Evolutionary conservation across 257 asterid species (phyloP).

Genomic region (Nicotiana noctiflora): DNA sequence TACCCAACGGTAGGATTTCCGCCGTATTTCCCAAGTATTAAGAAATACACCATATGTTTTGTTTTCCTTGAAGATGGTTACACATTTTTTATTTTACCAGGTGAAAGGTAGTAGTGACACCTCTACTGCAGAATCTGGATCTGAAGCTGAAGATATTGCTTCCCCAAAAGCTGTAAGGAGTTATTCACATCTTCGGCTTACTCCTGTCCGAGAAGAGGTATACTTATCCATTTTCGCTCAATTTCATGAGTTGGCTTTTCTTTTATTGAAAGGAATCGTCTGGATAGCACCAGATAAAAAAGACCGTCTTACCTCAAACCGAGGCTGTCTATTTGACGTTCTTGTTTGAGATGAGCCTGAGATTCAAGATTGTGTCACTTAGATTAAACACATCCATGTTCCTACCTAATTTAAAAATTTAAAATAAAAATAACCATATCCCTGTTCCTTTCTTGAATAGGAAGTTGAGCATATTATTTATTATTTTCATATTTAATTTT

Average conservation of each 20-base stretch:
- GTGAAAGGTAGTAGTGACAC: slow-evolving; percentile 92
- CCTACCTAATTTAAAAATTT: background rate
- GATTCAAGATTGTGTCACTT: background rate
- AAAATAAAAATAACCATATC: background rate
- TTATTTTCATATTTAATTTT: background rate
- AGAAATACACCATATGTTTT: background rate
- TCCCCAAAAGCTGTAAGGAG: slow-evolving; percentile 84
- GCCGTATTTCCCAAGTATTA: background rate
- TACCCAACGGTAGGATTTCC: slow-evolving; percentile 48
- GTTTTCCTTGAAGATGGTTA: slow-evolving; percentile 9
- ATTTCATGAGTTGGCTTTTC: background rate
- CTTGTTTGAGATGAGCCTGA: background rate
- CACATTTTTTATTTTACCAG: slow-evolving; percentile 26
- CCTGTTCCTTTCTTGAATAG: background rate
- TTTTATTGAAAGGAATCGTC: background rate
- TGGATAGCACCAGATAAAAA: background rate
- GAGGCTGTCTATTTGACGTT: background rate
- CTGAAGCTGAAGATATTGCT: slow-evolving; percentile 96
- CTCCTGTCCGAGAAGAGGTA: slow-evolving; percentile 99
- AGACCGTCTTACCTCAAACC: background rate
- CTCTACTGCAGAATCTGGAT: slow-evolving; percentile 97
- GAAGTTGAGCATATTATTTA: background rate
- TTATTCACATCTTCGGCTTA: slow-evolving; percentile 84
- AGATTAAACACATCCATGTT: background rate
- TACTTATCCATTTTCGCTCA: background rate